Conservation (phyloP, 163 green algal species). For the Scenedesmus sp. region DNA sequence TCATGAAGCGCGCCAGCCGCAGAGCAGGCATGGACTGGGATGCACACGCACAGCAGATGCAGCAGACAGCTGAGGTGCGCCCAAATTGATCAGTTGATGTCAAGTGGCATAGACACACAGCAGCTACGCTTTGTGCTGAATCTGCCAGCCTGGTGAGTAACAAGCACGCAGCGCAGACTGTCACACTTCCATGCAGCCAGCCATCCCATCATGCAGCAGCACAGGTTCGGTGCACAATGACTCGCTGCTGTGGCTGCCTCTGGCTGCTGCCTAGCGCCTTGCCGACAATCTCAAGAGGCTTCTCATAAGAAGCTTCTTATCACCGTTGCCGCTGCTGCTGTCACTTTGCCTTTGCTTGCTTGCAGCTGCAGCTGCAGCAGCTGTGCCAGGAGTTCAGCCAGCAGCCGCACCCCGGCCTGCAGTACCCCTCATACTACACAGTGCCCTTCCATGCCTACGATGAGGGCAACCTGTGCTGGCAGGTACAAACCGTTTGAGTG, state of each 20-base stretch:
- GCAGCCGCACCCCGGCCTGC: slow-evolving; percentile 1
- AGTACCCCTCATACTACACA: slow-evolving; percentile 83
- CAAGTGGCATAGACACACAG: not conserved
- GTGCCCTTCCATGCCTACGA: slow-evolving; percentile 87
- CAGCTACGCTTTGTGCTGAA: too few relatives aligned
- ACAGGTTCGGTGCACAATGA: too few relatives aligned
- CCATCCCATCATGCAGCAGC: too few relatives aligned
- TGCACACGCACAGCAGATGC: slow-evolving; percentile 44
- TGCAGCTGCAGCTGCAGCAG: slow-evolving; percentile 26
- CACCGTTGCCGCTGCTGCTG: not conserved
- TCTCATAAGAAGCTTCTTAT: too few relatives aligned
- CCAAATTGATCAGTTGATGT: not conserved
- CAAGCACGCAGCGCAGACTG: too few relatives aligned
- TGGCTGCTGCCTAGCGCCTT: too few relatives aligned
- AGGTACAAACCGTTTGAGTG: not conserved
- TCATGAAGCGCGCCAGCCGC: slow-evolving; percentile 62
- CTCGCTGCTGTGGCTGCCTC: too few relatives aligned
- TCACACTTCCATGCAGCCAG: too few relatives aligned
- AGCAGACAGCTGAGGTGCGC: slow-evolving; percentile 53
- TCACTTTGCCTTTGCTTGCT: not conserved
- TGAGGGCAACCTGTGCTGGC: slow-evolving; percentile 83
- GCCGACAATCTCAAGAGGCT: too few relatives aligned
- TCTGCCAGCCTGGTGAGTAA: too few relatives aligned
- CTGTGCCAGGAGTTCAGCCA: not conserved
- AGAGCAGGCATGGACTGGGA: slow-evolving; percentile 61